These are phyloP conservation scores for Alternaria sp. DNA, from an alignment of 2,329 filamentous ascomycete genomes.

Conservation along the genomic window DNA sequence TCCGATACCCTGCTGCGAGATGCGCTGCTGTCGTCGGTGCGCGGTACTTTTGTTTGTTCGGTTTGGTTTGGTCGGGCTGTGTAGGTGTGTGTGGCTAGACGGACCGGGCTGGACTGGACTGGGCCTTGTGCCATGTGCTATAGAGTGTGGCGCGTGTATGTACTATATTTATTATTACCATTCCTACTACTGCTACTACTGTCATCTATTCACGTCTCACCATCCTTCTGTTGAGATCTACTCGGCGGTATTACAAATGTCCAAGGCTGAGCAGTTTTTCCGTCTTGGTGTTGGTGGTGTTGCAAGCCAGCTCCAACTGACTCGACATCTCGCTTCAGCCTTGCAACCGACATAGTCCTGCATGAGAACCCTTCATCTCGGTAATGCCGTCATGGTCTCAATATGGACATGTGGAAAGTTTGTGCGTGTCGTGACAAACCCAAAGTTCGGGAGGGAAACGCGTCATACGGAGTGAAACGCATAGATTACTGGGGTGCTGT, in stretches of 20 bases:
- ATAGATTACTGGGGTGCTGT: too few species aligned
- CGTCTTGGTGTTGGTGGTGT: not conserved
- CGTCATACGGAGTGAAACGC: too few species aligned
- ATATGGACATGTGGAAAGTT: too few species aligned
- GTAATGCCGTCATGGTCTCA: not conserved
- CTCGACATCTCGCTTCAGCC: not conserved
- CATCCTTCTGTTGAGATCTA: too few species aligned
- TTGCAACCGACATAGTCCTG: not conserved
- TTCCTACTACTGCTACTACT: too few species aligned
- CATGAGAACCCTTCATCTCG: not conserved
- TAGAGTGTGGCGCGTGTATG: not conserved
- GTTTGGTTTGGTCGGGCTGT: not conserved
- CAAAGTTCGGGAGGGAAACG: too few species aligned
- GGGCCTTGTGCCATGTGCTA: not conserved
- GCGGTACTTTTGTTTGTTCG: not conserved
- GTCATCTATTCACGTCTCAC: too few species aligned
- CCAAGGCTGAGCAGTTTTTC: too few species aligned
- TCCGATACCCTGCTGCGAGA: slow-evolving; percentile 14
- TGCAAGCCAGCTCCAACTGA: not conserved
- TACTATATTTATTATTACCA: not conserved
- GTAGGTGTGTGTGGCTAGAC: not conserved
- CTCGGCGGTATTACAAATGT: too few species aligned
- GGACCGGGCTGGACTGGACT: not conserved
- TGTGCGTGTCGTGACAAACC: too few species aligned
- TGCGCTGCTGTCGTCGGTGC: not conserved